These are phyloP conservation scores for Trametes cingulata DNA, from an alignment of 768 basidiomycete genomes.

Conservation along the genomic window DNA sequence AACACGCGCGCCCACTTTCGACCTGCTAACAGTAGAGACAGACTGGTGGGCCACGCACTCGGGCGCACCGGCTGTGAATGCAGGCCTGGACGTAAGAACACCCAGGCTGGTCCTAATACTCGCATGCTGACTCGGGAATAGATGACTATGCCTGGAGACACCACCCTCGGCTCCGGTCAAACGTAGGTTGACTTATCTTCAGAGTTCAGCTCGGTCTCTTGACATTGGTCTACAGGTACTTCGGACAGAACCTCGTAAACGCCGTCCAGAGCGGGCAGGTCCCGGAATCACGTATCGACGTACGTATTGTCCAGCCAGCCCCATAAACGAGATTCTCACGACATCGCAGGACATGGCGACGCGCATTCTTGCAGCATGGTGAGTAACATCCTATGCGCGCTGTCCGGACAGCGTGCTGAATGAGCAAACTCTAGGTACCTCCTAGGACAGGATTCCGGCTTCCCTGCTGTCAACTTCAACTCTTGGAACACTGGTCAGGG, in stretches of 20 bases:
- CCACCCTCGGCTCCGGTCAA: constrained; percentile 28
- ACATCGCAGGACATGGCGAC: constrained; percentile 56
- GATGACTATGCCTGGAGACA: constrained; percentile 78
- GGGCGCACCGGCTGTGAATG: constrained; percentile 52
- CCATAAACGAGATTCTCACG: too few species aligned
- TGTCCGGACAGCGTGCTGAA: too few species aligned
- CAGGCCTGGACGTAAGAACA: constrained; percentile 57
- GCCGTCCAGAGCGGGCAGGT: constrained; percentile 66
- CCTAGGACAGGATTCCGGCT: constrained; percentile 59
- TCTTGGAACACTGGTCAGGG: constrained; percentile 41
- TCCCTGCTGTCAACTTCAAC: constrained; percentile 70
- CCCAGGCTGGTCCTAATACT: neutral
- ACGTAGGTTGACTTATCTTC: constrained; percentile 5
- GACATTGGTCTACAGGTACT: constrained; percentile 40
- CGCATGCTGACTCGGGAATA: constrained; percentile 24
- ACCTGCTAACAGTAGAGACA: neutral
- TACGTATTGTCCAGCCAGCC: neutral
- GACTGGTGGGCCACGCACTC: constrained; percentile 72
- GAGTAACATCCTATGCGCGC: constrained; percentile 42
- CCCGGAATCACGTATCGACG: constrained; percentile 54
- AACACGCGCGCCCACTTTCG: too few species aligned
- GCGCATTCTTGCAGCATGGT: constrained; percentile 67
- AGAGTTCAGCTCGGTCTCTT: neutral
- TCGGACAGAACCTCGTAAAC: constrained; percentile 58
- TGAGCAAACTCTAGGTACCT: constrained; percentile 39